These are phyloP conservation scores for Artemisia argyi DNA, from an alignment of 129 eudicot genomes.

Conservation along the genomic window DNA sequence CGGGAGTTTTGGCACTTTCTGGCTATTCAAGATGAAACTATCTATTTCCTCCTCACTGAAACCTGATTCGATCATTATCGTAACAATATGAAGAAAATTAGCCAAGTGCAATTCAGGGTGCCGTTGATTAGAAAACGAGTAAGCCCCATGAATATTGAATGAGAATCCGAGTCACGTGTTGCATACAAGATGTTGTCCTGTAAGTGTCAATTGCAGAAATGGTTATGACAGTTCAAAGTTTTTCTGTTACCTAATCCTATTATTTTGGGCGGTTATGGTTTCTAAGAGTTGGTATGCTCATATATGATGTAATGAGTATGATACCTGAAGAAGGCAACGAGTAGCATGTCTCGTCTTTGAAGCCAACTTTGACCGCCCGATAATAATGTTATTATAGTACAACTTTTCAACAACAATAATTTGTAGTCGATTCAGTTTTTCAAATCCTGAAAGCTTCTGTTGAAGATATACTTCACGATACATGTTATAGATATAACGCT, in stretches of 20 bases:
- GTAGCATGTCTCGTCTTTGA: slow-evolving; percentile 65
- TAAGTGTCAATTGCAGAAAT: background rate
- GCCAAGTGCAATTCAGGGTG: slow-evolving; percentile 60
- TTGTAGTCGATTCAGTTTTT: slow-evolving; percentile 36
- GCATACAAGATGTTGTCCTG: slow-evolving; percentile 53
- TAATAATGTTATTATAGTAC: slow-evolving; percentile 66
- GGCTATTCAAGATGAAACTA: slow-evolving; percentile 59
- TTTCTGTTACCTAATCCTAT: too few species aligned
- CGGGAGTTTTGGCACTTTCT: slow-evolving; percentile 62
- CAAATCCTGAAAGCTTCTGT: slow-evolving; percentile 61
- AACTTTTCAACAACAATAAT: slow-evolving; percentile 73
- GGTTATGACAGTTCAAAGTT: too few species aligned
- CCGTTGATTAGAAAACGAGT: slow-evolving; percentile 53
- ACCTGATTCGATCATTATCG: slow-evolving; percentile 70
- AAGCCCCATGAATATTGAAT: slow-evolving; percentile 68
- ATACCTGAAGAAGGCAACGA: slow-evolving; percentile 47
- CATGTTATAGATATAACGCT: slow-evolving; percentile 62
- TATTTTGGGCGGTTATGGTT: too few species aligned
- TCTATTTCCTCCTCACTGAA: slow-evolving; percentile 64
- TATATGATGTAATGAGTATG: background rate
- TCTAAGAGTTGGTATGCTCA: too few species aligned
- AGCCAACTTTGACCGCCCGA: slow-evolving; percentile 31
- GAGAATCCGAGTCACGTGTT: slow-evolving; percentile 54
- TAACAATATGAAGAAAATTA: slow-evolving; percentile 76
- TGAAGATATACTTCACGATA: slow-evolving; percentile 58